Evolutionary conservation across 306 rosid genomes (phyloP).

Genomic region (Cucurbita pepo): DNA sequence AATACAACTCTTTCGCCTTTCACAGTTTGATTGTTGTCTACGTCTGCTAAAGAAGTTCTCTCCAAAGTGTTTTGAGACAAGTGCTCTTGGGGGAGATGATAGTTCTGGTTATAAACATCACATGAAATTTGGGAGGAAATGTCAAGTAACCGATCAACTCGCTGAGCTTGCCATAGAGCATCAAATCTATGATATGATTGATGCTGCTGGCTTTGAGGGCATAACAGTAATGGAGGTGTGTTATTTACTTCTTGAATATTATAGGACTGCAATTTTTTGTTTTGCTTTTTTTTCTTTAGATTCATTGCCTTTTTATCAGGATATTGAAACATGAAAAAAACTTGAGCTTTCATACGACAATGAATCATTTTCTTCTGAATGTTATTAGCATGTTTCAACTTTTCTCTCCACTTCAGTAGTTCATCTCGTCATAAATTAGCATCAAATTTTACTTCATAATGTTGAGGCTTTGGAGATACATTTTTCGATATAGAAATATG

Average conservation of each 20-base stretch:
- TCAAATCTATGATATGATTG: slow-evolving; percentile 59
- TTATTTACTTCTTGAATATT: not conserved
- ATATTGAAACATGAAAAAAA: not conserved
- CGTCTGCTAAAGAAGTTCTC: slow-evolving; percentile 33
- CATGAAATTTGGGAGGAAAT: slow-evolving; percentile 28
- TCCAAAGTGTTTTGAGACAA: slow-evolving; percentile 23
- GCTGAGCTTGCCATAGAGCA: slow-evolving; percentile 69
- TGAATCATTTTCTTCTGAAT: not conserved
- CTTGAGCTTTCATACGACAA: not conserved
- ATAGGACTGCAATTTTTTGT: not conserved
- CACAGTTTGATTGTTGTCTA: slow-evolving; percentile 35
- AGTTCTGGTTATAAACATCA: slow-evolving; percentile 22
- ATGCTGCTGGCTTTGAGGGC: slow-evolving; percentile 58
- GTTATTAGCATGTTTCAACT: not conserved
- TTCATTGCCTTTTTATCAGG: not conserved
- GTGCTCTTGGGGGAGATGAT: slow-evolving; percentile 21
- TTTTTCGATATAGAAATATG: not conserved
- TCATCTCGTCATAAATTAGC: not conserved
- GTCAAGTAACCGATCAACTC: slow-evolving; percentile 43
- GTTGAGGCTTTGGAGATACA: not conserved
- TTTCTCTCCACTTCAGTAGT: not conserved
- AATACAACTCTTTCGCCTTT: not conserved
- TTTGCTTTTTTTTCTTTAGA: not conserved
- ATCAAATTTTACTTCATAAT: not conserved
- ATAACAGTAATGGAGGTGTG: slow-evolving; percentile 56